Conservation (phyloP, 1,139 yeast genomes). For the Kluyveromyces sp. region DNA sequence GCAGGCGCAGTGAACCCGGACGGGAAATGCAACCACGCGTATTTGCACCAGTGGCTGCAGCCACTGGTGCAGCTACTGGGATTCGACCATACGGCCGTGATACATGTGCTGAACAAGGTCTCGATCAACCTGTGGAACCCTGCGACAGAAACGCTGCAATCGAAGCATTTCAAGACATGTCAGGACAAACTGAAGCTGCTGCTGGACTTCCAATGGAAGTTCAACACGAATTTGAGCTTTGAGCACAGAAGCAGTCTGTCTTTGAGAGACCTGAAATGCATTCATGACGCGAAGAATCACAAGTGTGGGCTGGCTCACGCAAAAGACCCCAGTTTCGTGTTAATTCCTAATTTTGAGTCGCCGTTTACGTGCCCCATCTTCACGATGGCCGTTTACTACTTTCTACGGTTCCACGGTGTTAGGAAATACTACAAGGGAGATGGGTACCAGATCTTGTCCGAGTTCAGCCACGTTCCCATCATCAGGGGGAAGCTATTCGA, state of each 20-base stretch:
- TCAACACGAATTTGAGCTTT: conserved; percentile 20
- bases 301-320: conserved; percentile 8
- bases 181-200: conserved; percentile 27
- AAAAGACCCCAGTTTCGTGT: conserved; percentile 11
- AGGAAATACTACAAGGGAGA: conserved; percentile 23
- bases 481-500: conserved; percentile 24
- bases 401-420: conserved; percentile 28
- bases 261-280: conserved; percentile 15
- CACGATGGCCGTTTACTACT: conserved; percentile 27
- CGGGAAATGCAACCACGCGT: background rate
- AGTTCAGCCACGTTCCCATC: conserved; percentile 15
- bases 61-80: conserved; percentile 1
- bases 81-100: background rate
- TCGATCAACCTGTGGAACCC: conserved; percentile 30
- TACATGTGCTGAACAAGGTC: conserved; percentile 13
- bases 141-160: conserved; percentile 18
- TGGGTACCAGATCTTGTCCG: conserved; percentile 26
- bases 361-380: conserved; percentile 29
- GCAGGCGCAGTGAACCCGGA: background rate
- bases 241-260: conserved; percentile 22
- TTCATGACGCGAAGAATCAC: conserved; percentile 4
- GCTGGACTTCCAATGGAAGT: conserved; percentile 27
- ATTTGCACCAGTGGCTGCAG: conserved; percentile 2
- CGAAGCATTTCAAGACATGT: conserved; percentile 25
- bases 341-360: conserved; percentile 20